Conservation (phyloP, 2,329 filamentous ascomycete species). For the Aspergillus pseudotamarii region DNA sequence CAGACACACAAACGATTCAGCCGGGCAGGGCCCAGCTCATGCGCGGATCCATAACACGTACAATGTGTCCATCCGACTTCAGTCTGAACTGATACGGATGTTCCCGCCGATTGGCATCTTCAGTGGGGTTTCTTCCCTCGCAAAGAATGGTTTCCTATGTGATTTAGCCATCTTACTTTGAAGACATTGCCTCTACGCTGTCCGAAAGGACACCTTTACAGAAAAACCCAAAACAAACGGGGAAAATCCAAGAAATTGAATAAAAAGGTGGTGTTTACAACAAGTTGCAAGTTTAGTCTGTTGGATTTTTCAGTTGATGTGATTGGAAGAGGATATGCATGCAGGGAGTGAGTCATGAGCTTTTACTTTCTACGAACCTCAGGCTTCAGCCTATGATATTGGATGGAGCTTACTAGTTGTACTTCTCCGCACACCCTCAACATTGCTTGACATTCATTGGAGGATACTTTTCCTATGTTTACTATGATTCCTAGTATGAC, state of each 20-base stretch:
- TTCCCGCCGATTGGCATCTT: background rate
- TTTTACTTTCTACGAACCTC: background rate
- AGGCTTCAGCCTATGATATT: background rate
- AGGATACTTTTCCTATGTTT: background rate
- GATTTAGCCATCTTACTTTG: background rate
- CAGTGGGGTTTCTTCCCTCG: background rate
- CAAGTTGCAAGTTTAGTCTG: background rate
- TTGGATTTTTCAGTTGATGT: background rate
- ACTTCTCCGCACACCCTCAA: constrained; percentile 1
- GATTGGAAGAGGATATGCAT: background rate
- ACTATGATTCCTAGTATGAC: background rate
- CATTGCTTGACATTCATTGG: background rate
- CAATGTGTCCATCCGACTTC: background rate
- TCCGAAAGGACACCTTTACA: background rate
- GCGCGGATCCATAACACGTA: background rate
- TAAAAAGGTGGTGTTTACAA: constrained; percentile 3
- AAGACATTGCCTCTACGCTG: background rate
- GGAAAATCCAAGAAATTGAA: background rate
- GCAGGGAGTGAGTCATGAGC: constrained; percentile 1
- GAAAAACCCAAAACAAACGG: background rate
- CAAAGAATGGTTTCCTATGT: background rate
- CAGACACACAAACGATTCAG: background rate
- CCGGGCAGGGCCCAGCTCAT: constrained; percentile 3
- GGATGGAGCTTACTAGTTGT: background rate
- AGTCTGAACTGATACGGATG: background rate